Evolutionary conservation across 768 basidiomycete species (phyloP), one percentile per base, ranked within the genome.

Genomic region (Mycena pura): DNA sequence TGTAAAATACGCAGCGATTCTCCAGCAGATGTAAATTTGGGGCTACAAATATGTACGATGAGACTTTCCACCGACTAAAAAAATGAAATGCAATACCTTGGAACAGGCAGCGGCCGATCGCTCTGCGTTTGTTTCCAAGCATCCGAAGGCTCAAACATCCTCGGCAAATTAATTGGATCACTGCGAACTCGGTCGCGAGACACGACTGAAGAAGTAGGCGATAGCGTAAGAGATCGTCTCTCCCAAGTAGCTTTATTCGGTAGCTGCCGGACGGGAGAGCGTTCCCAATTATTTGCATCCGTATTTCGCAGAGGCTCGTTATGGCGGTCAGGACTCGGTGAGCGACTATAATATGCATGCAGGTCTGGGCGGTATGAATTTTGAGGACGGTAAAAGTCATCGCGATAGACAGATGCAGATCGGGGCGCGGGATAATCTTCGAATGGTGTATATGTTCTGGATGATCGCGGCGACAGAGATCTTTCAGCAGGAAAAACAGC

Each of bases 131-230:
- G 84, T 69, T 87, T 89, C 90, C 91, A 91, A 29, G 78, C 74
- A 19, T 89, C 86, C 31, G 88, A 89, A 29, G 90, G 89, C 69
- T 92, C 91, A 68, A 91, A 86, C 79, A 86, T 84, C 64, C 88
- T 80, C 60, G 82, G 49, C 29, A 72, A 70, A 25, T 77, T 74
- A 50, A 73, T 63, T 49, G 68, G 55, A 59, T 79, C 77, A 41
- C 75, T 74, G 34, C 72, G 70, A 40, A 64, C 61, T 57, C 73
- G 69, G 29, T 72, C 72, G 51, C 73, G 70, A 46, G 69, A 66
- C 2, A 58, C 38, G 21, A 59, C 63, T 17, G 73, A 68, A 6
- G 73, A 62, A 11, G 73, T 73, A 31, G 81, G 78, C 6, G 81
- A 80, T 14, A 73, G 49, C 8, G 79, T 77, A 22, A 77, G 67